Evolutionary conservation across 2,329 filamentous ascomycete genomes (phyloP).

Genomic region (Claviceps paspali): DNA sequence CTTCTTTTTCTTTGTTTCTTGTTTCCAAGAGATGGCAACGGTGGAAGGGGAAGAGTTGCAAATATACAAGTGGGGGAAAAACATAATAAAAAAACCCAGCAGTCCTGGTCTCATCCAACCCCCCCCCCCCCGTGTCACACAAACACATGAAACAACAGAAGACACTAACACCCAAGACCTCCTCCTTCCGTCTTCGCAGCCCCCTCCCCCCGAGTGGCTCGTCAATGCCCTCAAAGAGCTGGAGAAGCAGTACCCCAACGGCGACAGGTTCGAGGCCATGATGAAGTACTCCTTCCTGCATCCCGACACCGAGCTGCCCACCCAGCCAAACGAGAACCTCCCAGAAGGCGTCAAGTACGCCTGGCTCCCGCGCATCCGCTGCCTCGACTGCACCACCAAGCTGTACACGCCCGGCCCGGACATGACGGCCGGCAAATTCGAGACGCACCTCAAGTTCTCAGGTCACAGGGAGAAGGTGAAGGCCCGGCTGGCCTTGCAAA

Average conservation of each 20-base stretch:
- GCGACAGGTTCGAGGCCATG: conserved; percentile 68
- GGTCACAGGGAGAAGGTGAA: conserved; percentile 58
- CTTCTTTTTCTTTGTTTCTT: not conserved
- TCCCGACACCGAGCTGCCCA: conserved; percentile 48
- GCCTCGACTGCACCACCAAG: conserved; percentile 84
- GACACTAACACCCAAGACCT: not conserved
- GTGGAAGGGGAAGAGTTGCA: too few relatives aligned
- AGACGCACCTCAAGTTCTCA: conserved; percentile 79
- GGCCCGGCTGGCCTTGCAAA: conserved; percentile 15
- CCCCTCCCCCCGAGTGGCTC: conserved; percentile 79
- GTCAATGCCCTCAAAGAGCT: conserved; percentile 56
- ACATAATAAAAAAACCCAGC: too few relatives aligned
- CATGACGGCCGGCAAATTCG: conserved; percentile 76
- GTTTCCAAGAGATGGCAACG: too few relatives aligned
- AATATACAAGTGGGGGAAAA: too few relatives aligned
- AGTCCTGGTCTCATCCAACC: too few relatives aligned
- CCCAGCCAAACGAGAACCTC: conserved; percentile 37
- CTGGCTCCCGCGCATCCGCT: conserved; percentile 80
- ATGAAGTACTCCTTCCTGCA: conserved; percentile 87
- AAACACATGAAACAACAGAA: too few relatives aligned
- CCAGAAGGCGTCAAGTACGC: conserved; percentile 57
- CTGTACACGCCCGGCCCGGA: conserved; percentile 83
- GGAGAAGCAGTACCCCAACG: conserved; percentile 52
- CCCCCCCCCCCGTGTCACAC: too few relatives aligned
- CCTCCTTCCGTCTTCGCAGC: conserved; percentile 37